Evolutionary conservation across 1,139 yeast genomes (phyloP).

Genomic region (Candida sp.): DNA sequence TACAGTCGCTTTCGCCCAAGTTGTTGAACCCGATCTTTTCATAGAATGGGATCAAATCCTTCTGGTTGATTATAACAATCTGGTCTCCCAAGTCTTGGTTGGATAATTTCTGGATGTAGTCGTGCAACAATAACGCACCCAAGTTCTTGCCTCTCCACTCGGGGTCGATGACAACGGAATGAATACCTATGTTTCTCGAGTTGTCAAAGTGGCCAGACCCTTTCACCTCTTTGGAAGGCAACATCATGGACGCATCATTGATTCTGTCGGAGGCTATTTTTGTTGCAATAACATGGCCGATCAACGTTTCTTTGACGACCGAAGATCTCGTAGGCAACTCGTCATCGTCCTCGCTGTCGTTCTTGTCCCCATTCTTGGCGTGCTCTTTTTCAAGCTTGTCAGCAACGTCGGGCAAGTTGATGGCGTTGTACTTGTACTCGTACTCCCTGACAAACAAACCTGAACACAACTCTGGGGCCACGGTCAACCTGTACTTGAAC

Average conservation of each 20-base stretch:
- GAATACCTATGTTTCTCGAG: slow-evolving; percentile 79
- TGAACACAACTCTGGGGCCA: slow-evolving; percentile 89
- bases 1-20: slow-evolving; percentile 63
- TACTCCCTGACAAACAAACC: slow-evolving; percentile 85
- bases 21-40: slow-evolving; percentile 77
- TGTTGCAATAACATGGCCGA: slow-evolving; percentile 88
- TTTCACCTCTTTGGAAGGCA: slow-evolving; percentile 49
- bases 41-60: slow-evolving; percentile 73
- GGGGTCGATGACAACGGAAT: slow-evolving; percentile 79
- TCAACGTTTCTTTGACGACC: slow-evolving; percentile 64
- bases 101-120: slow-evolving; percentile 87
- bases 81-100: slow-evolving; percentile 87
- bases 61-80: slow-evolving; percentile 76
- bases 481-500: slow-evolving; percentile 69
- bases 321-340: slow-evolving; percentile 54
- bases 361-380: slow-evolving; percentile 23
- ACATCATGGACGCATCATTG: slow-evolving; percentile 69
- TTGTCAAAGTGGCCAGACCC: slow-evolving; percentile 85
- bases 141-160: slow-evolving; percentile 81
- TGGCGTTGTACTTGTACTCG: slow-evolving; percentile 43
- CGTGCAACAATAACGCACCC: slow-evolving; percentile 84
- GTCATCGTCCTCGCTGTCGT: slow-evolving; percentile 34
- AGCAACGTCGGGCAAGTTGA: slow-evolving; percentile 50
- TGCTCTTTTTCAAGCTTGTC: slow-evolving; percentile 33
- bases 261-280: slow-evolving; percentile 59